Conservation (phyloP, 2,329 filamentous ascomycete genomes). For the Myriosclerotinia scirpicola region DNA sequence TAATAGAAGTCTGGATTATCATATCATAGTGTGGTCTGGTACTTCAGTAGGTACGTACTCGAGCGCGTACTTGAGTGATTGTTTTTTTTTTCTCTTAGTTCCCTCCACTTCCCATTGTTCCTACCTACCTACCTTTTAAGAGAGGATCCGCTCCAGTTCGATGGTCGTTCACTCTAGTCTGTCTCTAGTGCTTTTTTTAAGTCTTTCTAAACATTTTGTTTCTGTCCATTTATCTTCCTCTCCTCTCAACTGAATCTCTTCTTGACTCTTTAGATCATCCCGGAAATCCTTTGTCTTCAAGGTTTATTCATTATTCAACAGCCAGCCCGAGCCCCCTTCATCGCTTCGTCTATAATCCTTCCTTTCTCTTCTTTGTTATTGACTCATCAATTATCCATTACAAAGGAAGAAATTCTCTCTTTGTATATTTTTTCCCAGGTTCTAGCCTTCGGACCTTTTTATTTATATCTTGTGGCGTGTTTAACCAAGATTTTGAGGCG, state of each 20-base stretch:
- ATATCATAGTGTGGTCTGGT: not conserved
- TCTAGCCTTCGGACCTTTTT: conserved; percentile 4
- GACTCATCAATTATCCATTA: conserved; percentile 5
- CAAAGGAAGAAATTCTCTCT: not conserved
- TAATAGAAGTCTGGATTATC: not conserved
- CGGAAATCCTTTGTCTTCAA: conserved; percentile 6
- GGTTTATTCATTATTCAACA: not conserved
- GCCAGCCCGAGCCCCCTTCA: not conserved
- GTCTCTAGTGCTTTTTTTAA: not conserved
- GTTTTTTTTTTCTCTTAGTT: conserved; percentile 2
- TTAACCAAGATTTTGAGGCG: conserved; percentile 2
- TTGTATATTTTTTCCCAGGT: not conserved
- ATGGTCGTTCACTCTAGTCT: not conserved
- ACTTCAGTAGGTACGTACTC: not conserved
- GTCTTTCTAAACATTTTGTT: conserved; percentile 2
- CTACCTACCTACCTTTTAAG: not conserved
- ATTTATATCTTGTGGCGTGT: conserved; percentile 14
- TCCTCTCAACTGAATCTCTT: not conserved
- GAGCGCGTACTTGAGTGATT: not conserved
- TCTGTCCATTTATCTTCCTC: conserved; percentile 11
- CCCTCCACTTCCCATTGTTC: conserved; percentile 10
- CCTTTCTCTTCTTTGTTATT: conserved; percentile 9
- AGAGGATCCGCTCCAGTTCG: conserved; percentile 8
- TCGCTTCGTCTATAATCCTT: conserved; percentile 15
- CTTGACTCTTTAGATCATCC: not conserved